A percentile compares a stretch with the other conserved stretches of the same genome.
phyloP scores from a whole-genome alignment of 345 rosid genomes.

The Moringa oleifera region DNA sequence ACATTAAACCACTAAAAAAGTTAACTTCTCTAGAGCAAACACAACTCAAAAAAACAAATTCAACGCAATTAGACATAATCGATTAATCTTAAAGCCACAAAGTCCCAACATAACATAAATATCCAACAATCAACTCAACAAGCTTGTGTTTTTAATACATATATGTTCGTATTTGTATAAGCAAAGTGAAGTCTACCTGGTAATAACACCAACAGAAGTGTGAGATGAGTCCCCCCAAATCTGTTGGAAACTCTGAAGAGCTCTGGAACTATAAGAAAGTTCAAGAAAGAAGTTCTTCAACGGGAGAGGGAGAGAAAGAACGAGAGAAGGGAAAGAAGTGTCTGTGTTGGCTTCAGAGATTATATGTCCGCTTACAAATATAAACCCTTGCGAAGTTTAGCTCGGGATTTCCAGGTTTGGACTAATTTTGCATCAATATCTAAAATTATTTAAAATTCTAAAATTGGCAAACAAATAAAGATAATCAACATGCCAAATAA shows the following conservation, averaged over 20 bases:
- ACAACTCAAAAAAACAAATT: conserved; percentile 1
- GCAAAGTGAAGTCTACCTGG: neutral
- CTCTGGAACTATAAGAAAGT: conserved; percentile 13
- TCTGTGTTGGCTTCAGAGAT: too few relatives aligned
- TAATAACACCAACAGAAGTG: neutral
- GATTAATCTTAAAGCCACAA: conserved; percentile 3
- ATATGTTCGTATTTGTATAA: neutral
- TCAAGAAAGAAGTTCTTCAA: neutral
- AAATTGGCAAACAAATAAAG: too few relatives aligned
- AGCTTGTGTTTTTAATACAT: neutral
- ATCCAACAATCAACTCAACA: conserved; percentile 13
- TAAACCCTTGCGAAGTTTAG: conserved; percentile 5
- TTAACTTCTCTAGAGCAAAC: neutral
- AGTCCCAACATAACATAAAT: neutral
- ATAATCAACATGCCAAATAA: too few relatives aligned
- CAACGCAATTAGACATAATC: conserved; percentile 7
- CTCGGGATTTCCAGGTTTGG: conserved; percentile 14
- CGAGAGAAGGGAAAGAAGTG: conserved; percentile 1
- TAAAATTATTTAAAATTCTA: neutral
- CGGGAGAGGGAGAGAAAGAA: conserved; percentile 2
- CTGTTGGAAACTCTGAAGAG: conserved; percentile 10
- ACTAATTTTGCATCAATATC: too few relatives aligned
- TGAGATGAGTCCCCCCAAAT: neutral
- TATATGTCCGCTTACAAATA: conserved; percentile 14
- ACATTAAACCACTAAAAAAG: neutral